Evolutionary conservation across 2,329 filamentous ascomycete species (phyloP).

Genomic region (Geosmithia putterillii): DNA sequence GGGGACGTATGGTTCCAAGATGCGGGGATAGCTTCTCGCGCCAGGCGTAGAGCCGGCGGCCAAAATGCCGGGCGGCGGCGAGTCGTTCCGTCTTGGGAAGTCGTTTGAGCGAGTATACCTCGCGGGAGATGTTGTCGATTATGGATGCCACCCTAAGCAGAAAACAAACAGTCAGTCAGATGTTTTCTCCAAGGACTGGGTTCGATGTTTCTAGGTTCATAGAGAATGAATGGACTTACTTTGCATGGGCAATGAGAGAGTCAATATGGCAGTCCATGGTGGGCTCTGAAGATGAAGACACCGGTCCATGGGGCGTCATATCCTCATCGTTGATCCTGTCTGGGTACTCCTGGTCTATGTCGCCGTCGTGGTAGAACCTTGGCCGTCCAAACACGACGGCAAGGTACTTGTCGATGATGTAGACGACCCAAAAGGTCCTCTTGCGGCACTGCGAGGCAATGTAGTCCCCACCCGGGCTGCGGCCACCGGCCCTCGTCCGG

Average conservation of each 20-base stretch:
- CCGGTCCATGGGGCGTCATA: constrained; percentile 29
- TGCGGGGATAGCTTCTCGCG: constrained; percentile 23
- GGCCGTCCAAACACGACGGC: constrained; percentile 50
- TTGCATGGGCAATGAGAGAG: constrained; percentile 30
- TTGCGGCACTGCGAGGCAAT: constrained; percentile 36
- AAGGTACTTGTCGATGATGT: constrained; percentile 49
- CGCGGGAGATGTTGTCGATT: constrained; percentile 20
- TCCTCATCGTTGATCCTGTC: constrained; percentile 42
- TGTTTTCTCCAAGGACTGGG: not conserved
- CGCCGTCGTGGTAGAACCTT: constrained; percentile 46
- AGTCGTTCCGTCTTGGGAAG: constrained; percentile 19
- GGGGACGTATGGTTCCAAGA: constrained; percentile 26
- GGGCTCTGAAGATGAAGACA: constrained; percentile 12
- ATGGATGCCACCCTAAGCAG: constrained; percentile 17
- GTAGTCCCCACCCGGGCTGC: constrained; percentile 19
- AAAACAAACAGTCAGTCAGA: not conserved
- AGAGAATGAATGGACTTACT: constrained; percentile 5
- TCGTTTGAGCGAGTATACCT: constrained; percentile 23
- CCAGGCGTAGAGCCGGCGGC: constrained; percentile 23
- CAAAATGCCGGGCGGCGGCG: constrained; percentile 20
- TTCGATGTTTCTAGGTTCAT: not conserved
- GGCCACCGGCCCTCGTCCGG: constrained; percentile 2
- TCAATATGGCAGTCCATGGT: constrained; percentile 32
- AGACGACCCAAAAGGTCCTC: constrained; percentile 47
- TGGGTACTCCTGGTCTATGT: constrained; percentile 47